Percentiles rank a stretch among this genome's conserved stretches.
These are phyloP conservation scores for Stramenopiles sp. DNA, from an alignment of 352 stramenopile genomes.

Conservation along the genomic window DNA sequence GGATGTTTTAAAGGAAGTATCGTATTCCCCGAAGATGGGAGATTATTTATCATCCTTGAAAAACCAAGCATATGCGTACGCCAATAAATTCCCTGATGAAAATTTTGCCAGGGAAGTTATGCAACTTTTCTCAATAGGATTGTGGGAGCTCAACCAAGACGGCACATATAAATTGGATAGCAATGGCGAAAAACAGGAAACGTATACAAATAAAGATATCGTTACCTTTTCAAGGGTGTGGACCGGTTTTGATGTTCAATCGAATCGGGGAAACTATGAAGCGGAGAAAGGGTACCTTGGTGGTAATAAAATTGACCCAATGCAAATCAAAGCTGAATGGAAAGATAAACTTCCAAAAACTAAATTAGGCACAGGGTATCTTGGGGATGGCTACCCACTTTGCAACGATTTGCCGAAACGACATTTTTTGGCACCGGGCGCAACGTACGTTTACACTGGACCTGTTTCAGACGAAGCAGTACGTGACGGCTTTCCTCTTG, in stretches of 20 bases:
- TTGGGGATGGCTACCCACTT: slow-evolving; percentile 35
- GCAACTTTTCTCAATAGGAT: slow-evolving; percentile 35
- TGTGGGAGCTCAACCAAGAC: slow-evolving; percentile 30
- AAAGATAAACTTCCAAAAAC: slow-evolving; percentile 35
- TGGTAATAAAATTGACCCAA: slow-evolving; percentile 32
- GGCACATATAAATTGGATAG: slow-evolving; percentile 25
- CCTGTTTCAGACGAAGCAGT: no score
- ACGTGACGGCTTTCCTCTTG: no score
- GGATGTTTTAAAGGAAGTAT: slow-evolving; percentile 36
- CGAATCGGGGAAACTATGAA: slow-evolving; percentile 23
- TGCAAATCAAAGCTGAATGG: slow-evolving; percentile 29
- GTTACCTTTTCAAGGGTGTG: slow-evolving; percentile 30
- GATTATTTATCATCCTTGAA: slow-evolving; percentile 33
- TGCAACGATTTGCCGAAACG: slow-evolving; percentile 31
- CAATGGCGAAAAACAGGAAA: slow-evolving; percentile 21
- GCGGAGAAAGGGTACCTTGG: slow-evolving; percentile 17
- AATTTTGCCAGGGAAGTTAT: slow-evolving; percentile 37
- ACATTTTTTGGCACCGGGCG: slow-evolving; percentile 31
- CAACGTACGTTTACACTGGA: no score
- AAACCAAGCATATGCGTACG: slow-evolving; percentile 26
- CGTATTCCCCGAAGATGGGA: slow-evolving; percentile 36
- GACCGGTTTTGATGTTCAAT: slow-evolving; percentile 33
- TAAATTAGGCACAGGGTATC: slow-evolving; percentile 30
- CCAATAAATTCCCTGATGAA: slow-evolving; percentile 33
- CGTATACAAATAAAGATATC: slow-evolving; percentile 34